Evolutionary conservation across 1,284 basidiomycete species (phyloP).

Genomic region (Vanrija sp.): DNA sequence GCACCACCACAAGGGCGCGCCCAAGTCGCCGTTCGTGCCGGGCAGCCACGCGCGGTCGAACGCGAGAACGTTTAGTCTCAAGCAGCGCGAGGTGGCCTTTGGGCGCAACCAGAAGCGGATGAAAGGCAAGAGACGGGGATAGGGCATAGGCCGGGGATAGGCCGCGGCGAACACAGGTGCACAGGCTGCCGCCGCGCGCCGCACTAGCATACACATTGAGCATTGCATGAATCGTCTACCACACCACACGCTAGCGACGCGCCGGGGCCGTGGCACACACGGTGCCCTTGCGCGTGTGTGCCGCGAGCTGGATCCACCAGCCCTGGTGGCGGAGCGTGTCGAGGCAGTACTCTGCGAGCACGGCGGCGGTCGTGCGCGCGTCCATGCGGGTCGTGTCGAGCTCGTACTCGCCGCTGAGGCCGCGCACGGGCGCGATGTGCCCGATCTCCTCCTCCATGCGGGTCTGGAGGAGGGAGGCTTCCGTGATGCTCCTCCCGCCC

Average conservation of each 20-base stretch:
- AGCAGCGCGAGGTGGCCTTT: neutral
- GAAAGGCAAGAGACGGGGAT: neutral
- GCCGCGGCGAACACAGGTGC: too few species aligned
- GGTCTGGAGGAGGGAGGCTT: conserved; percentile 22
- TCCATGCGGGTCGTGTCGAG: conserved; percentile 26
- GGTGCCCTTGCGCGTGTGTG: neutral
- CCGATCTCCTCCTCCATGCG: conserved; percentile 38
- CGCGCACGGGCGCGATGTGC: conserved; percentile 12
- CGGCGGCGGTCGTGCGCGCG: conserved; percentile 16
- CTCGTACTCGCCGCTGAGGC: conserved; percentile 35
- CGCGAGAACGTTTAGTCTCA: neutral
- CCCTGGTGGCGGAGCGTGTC: conserved; percentile 25
- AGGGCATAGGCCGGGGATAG: neutral
- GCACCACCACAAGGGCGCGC: conserved; percentile 6
- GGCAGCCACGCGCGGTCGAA: conserved; percentile 3
- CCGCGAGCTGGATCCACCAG: conserved; percentile 21
- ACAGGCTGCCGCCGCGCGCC: neutral
- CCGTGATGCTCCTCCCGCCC: conserved; percentile 1
- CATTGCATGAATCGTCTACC: too few species aligned
- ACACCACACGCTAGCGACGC: too few species aligned
- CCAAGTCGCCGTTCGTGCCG: conserved; percentile 13
- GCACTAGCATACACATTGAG: too few species aligned
- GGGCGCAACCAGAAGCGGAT: conserved; percentile 1
- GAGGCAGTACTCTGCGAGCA: conserved; percentile 29
- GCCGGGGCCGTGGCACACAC: neutral